phyloP scores from a whole-genome alignment of 768 basidiomycete species.

The Collybia nuda region DNA sequence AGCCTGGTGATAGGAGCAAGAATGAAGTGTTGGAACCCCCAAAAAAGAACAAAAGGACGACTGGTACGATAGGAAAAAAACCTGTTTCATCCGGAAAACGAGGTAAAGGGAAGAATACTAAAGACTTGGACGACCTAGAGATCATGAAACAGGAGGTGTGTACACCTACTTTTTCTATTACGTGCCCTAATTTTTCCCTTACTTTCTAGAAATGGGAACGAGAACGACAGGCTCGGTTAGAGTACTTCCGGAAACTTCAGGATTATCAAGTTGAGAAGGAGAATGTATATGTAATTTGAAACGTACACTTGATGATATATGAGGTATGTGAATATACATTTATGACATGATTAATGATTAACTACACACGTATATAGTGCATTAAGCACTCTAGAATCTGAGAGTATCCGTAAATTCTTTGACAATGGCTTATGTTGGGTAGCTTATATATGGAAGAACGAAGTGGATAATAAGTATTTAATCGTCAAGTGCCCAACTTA shows the following conservation, averaged over 20 bases:
- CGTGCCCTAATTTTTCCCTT: slow-evolving; percentile 1
- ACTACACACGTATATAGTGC: slow-evolving; percentile 6
- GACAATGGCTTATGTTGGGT: slow-evolving; percentile 24
- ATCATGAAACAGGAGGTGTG: slow-evolving; percentile 12
- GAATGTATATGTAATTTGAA: slow-evolving; percentile 57
- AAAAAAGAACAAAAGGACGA: slow-evolving; percentile 2
- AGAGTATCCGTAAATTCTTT: slow-evolving; percentile 36
- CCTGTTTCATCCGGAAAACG: not conserved
- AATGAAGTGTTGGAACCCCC: not conserved
- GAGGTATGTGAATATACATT: not conserved
- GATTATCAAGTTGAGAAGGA: slow-evolving; percentile 55
- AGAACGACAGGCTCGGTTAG: slow-evolving; percentile 49
- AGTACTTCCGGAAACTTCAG: slow-evolving; percentile 53
- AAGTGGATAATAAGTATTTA: slow-evolving; percentile 24
- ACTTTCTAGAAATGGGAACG: slow-evolving; percentile 35
- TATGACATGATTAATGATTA: slow-evolving; percentile 1
- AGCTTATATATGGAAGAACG: slow-evolving; percentile 10
- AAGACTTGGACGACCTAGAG: slow-evolving; percentile 6
- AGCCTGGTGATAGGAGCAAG: no score
- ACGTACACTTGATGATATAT: not conserved
- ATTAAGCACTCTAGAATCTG: slow-evolving; percentile 28
- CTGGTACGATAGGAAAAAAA: slow-evolving; percentile 8
- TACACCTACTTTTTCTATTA: slow-evolving; percentile 9
- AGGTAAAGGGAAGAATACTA: slow-evolving; percentile 1
- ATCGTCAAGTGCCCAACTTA: slow-evolving; percentile 25